Evolutionary conservation across 108 stramenopile genomes (phyloP).

Genomic region (Conticribra weissflogii): DNA sequence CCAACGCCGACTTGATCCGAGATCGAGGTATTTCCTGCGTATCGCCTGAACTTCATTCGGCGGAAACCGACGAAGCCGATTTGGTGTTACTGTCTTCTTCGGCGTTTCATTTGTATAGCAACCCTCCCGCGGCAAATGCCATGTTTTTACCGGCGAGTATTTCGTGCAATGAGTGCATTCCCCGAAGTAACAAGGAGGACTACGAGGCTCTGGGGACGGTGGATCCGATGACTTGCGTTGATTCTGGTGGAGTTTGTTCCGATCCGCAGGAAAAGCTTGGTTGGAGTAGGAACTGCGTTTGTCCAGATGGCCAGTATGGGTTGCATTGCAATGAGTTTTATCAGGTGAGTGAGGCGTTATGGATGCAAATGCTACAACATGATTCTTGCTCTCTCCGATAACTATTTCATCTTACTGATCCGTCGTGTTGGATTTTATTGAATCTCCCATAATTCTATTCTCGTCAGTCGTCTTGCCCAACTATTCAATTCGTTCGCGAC

Average conservation of each 20-base stretch:
- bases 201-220: not conserved
- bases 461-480: conserved; percentile 7
- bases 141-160: conserved; percentile 1
- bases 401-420: too few species aligned
- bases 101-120: not conserved
- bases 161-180: conserved; percentile 7
- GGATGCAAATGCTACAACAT: too few species aligned
- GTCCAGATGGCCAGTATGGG: conserved; percentile 1
- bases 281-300: not conserved
- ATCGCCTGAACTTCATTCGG: not conserved
- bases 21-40: not conserved
- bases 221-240: not conserved
- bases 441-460: too few species aligned
- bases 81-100: not conserved
- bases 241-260: conserved; percentile 3
- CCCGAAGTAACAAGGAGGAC: not conserved
- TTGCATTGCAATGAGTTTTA: not conserved
- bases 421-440: too few species aligned
- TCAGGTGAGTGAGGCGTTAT: too few species aligned
- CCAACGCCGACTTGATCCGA: not conserved
- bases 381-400: too few species aligned
- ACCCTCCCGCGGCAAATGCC: not conserved
- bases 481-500: not conserved
- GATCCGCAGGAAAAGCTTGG: conserved; percentile 1
- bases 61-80: not conserved